Base-by-base conservation (phyloP, 2,329 filamentous ascomycete species). In the Taxawa tesnikishii region DNA sequence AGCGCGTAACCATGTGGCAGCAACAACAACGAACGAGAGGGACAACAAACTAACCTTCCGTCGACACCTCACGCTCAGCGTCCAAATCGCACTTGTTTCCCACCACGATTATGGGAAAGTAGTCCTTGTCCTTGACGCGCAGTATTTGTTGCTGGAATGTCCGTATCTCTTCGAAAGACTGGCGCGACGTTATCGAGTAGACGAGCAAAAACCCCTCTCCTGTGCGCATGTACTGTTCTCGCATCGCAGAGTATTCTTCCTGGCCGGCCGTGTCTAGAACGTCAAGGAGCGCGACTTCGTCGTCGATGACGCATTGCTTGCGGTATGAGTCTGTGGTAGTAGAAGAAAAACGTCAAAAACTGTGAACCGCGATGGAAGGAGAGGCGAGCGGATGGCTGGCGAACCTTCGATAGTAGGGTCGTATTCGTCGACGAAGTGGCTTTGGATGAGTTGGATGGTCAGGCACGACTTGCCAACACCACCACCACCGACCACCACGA, bases 61-160 rank as follows among this genome's bases (percentile, higher is more conserved):
- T 79, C 43, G 83, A 81, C 38, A 98, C 90, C 51, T 88, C 82
- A 53, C 90, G 75, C 63, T 98, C 88, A 48, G 70, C 69, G 53
- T 94, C 88, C 58, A 98, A 66, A 83, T 98, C 90, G 65, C 88
- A 94, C 72, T 98, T 98, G 75, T 98, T 98, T 49, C 85, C 90
- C 26, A 96, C 90, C 28, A 98, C 83, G 37, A 96, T 94, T 68
- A 98, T 96, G 48, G 90, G 90, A 68, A 98, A 98, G 60, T 94
- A 94, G 64, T 98, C 90, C 75, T 94, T 96, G 68, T 96, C 90
- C 73, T 98, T 98, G 50, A 98, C 90, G 48, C 90, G 70, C 47
- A 98, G 70, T 56, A 98, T 98, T 63, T 98, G 90, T 69, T 96
- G 87, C 63, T 96, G 87, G 65, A 96, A 96, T 29, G 85, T 94